These are phyloP conservation scores for Amanita fuliginea DNA, from an alignment of 768 basidiomycete genomes.

Conservation along the genomic window DNA sequence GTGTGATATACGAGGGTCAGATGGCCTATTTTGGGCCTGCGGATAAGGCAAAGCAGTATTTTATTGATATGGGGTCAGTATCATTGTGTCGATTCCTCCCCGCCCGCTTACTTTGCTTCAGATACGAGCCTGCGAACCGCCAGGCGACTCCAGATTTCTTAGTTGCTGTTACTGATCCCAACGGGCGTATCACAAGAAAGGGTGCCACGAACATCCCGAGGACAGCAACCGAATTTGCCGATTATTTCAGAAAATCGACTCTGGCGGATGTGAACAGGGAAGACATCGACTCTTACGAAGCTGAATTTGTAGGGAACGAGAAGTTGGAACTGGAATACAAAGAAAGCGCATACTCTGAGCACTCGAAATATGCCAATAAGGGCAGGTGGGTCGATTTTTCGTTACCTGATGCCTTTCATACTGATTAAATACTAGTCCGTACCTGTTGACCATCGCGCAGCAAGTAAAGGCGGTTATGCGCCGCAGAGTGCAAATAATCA, in stretches of 20 bases:
- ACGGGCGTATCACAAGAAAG: constrained; percentile 32
- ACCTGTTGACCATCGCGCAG: constrained; percentile 29
- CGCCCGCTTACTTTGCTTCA: neutral
- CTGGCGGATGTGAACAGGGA: constrained; percentile 13
- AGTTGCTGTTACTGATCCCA: constrained; percentile 47
- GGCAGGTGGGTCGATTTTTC: constrained; percentile 4
- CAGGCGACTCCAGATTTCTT: constrained; percentile 61
- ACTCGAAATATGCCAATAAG: constrained; percentile 28
- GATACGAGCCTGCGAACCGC: constrained; percentile 40
- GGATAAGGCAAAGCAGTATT: constrained; percentile 55
- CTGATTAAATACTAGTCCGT: constrained; percentile 17
- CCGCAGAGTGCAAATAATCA: constrained; percentile 29
- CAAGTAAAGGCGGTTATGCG: constrained; percentile 30
- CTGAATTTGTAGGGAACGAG: constrained; percentile 32
- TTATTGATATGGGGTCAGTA: constrained; percentile 47
- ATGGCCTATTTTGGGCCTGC: constrained; percentile 71
- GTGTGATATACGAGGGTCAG: constrained; percentile 63
- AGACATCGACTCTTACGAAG: constrained; percentile 38
- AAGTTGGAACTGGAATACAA: constrained; percentile 26
- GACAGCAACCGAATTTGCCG: constrained; percentile 40
- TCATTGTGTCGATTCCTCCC: neutral
- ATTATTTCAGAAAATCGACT: constrained; percentile 16
- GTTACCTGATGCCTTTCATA: neutral
- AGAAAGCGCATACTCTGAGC: constrained; percentile 37
- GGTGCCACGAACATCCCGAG: constrained; percentile 18